Conservation (phyloP, 495 filamentous ascomycete genomes). For the Hyaloscypha hepaticicola region DNA sequence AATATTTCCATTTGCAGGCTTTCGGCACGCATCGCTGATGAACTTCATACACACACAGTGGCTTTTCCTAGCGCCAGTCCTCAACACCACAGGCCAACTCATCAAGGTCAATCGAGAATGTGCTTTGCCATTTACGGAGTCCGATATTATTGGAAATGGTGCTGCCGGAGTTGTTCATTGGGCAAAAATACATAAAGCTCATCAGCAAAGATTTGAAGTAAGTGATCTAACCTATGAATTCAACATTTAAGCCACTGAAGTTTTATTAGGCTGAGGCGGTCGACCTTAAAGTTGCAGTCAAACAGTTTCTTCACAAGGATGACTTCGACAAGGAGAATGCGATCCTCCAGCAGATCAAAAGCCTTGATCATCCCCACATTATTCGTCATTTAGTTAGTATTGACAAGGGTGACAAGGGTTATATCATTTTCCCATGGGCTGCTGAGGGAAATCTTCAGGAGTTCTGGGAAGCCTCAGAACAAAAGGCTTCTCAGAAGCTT, state of each 20-base stretch:
- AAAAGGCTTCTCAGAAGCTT: background rate
- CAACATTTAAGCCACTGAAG: background rate
- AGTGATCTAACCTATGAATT: slow-evolving; percentile 5
- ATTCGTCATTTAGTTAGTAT: slow-evolving; percentile 5
- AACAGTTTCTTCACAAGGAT: slow-evolving; percentile 7
- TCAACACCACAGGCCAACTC: background rate
- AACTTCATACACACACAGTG: slow-evolving; percentile 11
- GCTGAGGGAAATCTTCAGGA: slow-evolving; percentile 30
- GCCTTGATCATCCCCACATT: slow-evolving; percentile 3
- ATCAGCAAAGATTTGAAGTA: slow-evolving; percentile 15
- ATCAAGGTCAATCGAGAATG: background rate
- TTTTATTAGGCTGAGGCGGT: slow-evolving; percentile 2
- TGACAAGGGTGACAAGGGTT: slow-evolving; percentile 15
- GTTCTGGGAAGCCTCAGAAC: slow-evolving; percentile 22
- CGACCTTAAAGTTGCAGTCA: background rate
- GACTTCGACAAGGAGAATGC: slow-evolving; percentile 7
- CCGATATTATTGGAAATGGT: background rate
- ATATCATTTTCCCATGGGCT: slow-evolving; percentile 34
- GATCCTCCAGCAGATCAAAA: slow-evolving; percentile 3
- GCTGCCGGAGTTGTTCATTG: background rate
- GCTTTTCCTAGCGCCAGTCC: slow-evolving; percentile 6
- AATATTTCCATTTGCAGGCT: background rate
- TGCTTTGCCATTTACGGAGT: slow-evolving; percentile 10
- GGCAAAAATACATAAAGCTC: slow-evolving; percentile 11
- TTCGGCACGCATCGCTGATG: background rate